Evolutionary conservation across 306 rosid genomes (phyloP).

Genomic region (Malus domestica): ASM211411v1 NC_041794.1:27060501-27061000

Average conservation of each 20-base stretch:
- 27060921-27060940: slow-evolving; percentile 1
- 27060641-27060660: no score
- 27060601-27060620: background rate
- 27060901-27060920: background rate
- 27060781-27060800: slow-evolving; percentile 8
- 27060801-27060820: background rate
- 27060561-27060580: background rate
- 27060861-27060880: background rate
- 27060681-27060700: background rate
- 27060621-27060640: background rate
- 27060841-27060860: background rate
- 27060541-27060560: background rate
- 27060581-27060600: background rate
- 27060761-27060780: slow-evolving; percentile 24
- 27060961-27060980: slow-evolving; percentile 6
- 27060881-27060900: background rate
- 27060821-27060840: slow-evolving; percentile 7
- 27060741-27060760: slow-evolving; percentile 35
- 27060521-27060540: background rate
- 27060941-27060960: slow-evolving; percentile 3
- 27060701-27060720: background rate
- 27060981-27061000: slow-evolving; percentile 13
- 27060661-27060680: no score
- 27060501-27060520: slow-evolving; percentile 24
- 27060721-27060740: background rate